phyloP scores from a whole-genome alignment of 2,329 filamentous ascomycete species.

The Pseudophaeomoniella oleicola region DNA sequence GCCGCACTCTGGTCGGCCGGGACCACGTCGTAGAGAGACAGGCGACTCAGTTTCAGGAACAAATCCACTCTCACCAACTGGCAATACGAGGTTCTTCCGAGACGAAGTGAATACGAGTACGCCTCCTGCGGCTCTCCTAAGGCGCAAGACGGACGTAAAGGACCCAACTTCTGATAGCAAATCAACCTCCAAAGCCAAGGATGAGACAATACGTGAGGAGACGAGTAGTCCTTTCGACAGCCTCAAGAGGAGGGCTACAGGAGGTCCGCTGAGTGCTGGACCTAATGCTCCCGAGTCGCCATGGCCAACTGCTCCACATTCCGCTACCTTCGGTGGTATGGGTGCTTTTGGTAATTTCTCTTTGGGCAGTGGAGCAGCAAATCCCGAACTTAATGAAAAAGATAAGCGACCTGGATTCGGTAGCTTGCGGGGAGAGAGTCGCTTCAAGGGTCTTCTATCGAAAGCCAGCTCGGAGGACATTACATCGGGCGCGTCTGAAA shows the following conservation, averaged over 20 bases:
- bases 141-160: slow-evolving; percentile 48
- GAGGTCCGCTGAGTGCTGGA: slow-evolving; percentile 35
- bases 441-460: slow-evolving; percentile 70
- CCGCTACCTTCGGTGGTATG: slow-evolving; percentile 54
- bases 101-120: slow-evolving; percentile 41
- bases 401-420: slow-evolving; percentile 61
- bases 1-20: slow-evolving; percentile 58
- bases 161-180: slow-evolving; percentile 31
- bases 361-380: slow-evolving; percentile 36
- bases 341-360: slow-evolving; percentile 86
- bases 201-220: slow-evolving; percentile 23
- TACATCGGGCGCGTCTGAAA: slow-evolving; percentile 36
- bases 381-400: slow-evolving; percentile 3
- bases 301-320: slow-evolving; percentile 45
- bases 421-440: slow-evolving; percentile 59
- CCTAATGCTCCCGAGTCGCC: slow-evolving; percentile 35
- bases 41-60: slow-evolving; percentile 47
- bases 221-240: slow-evolving; percentile 34
- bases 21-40: slow-evolving; percentile 71
- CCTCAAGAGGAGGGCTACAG: slow-evolving; percentile 41
- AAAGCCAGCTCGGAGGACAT: slow-evolving; percentile 61
- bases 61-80: slow-evolving; percentile 33
- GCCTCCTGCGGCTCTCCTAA: slow-evolving; percentile 44
- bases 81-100: slow-evolving; percentile 29
- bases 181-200: slow-evolving; percentile 35